These are phyloP conservation scores for Sporisorium exsertum DNA, from an alignment of 1,284 basidiomycete genomes.

Conservation along the genomic window DNA sequence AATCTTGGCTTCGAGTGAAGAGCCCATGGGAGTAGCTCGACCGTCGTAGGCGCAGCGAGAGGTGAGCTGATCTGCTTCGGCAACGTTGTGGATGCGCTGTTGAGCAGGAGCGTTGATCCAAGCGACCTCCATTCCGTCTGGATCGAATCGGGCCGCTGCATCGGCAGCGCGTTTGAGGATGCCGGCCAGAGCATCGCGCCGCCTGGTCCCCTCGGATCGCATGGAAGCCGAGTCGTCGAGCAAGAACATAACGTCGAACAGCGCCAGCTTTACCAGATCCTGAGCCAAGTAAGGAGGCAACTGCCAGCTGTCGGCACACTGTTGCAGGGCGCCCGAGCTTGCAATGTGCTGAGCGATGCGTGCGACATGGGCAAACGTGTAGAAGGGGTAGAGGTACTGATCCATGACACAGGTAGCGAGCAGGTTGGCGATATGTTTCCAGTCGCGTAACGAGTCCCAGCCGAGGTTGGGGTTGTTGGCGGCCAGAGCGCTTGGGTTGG, in stretches of 20 bases:
- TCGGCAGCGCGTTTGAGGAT: conserved; percentile 57
- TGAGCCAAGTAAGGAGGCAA: conserved; percentile 59
- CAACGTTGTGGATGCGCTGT: conserved; percentile 42
- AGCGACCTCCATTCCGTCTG: conserved; percentile 57
- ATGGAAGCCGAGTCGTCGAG: conserved; percentile 60
- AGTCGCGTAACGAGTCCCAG: conserved; percentile 51
- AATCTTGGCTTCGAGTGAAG: conserved; percentile 47
- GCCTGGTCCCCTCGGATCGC: conserved; percentile 35
- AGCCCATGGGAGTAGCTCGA: conserved; percentile 55
- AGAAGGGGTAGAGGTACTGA: conserved; percentile 63
- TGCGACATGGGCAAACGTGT: conserved; percentile 44
- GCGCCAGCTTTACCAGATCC: conserved; percentile 60
- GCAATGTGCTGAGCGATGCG: conserved; percentile 57
- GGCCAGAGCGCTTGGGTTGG: background rate
- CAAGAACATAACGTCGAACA: conserved; percentile 63
- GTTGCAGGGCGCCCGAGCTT: conserved; percentile 40
- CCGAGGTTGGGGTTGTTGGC: conserved; percentile 37
- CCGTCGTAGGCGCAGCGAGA: conserved; percentile 49
- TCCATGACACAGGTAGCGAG: conserved; percentile 59
- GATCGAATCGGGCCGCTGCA: conserved; percentile 56
- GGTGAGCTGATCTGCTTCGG: conserved; percentile 47
- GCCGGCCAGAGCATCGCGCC: conserved; percentile 43
- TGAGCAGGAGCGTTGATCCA: conserved; percentile 54
- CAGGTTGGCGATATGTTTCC: conserved; percentile 54
- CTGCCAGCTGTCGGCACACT: conserved; percentile 57